Evolutionary conservation across 2,329 filamentous ascomycete species (phyloP).

Genomic region (Emydomyces testavorans): DNA sequence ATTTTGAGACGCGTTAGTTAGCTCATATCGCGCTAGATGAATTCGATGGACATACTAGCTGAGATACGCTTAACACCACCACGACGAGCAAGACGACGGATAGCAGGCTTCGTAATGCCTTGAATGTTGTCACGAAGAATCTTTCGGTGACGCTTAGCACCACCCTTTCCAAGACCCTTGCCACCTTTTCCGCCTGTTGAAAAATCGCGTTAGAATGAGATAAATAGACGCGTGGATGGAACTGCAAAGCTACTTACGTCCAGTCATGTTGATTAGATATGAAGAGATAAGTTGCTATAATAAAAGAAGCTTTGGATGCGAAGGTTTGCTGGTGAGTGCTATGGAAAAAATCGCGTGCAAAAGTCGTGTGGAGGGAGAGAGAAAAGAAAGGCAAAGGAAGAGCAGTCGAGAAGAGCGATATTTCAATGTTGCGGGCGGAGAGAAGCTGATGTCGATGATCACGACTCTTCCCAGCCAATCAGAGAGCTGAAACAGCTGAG

Average conservation of each 20-base stretch:
- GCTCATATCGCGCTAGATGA: too few species aligned
- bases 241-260: constrained; percentile 41
- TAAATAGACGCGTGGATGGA: constrained; percentile 16
- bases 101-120: constrained; percentile 97
- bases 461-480: constrained; percentile 10
- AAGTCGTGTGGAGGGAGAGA: constrained; percentile 12
- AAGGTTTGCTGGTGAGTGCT: constrained; percentile 10
- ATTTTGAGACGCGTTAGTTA: constrained; percentile 7
- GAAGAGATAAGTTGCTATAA: constrained; percentile 7
- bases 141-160: constrained; percentile 98
- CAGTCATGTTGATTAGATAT: constrained; percentile 44
- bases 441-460: constrained; percentile 12
- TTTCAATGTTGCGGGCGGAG: constrained; percentile 27
- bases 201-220: constrained; percentile 35
- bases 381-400: constrained; percentile 20
- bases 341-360: constrained; percentile 9
- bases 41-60: constrained; percentile 69
- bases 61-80: constrained; percentile 99
- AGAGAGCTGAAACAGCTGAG: not conserved
- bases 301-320: constrained; percentile 15
- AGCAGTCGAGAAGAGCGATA: constrained; percentile 24
- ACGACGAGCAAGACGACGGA: constrained; percentile 96
- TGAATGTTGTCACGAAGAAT: constrained; percentile 99
- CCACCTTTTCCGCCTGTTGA: constrained; percentile 76
- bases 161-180: constrained; percentile 95